Evolutionary conservation across 371 early-diverging fungal species (phyloP).

Genomic region (Mucor saturninus): DNA sequence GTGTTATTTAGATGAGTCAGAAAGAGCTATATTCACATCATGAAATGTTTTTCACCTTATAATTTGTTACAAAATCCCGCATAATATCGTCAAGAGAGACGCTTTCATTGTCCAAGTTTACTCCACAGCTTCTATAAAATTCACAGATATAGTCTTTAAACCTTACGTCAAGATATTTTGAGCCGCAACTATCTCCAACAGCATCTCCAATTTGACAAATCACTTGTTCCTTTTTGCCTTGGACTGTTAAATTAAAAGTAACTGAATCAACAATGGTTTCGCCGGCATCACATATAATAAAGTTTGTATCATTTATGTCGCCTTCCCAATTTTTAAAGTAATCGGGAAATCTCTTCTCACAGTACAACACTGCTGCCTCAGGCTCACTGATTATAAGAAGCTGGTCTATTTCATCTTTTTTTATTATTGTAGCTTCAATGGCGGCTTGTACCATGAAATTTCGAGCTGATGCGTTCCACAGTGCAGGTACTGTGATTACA

Average conservation of each 20-base stretch:
- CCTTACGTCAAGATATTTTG: constrained; percentile 46
- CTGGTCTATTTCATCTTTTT: constrained; percentile 29
- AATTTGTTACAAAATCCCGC: background rate
- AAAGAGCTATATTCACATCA: too few species aligned
- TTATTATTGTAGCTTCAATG: constrained; percentile 39
- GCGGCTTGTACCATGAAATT: constrained; percentile 43
- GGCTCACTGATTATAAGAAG: constrained; percentile 54
- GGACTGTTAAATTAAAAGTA: background rate
- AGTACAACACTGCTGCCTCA: constrained; percentile 45
- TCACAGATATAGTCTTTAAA: constrained; percentile 19
- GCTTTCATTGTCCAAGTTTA: background rate
- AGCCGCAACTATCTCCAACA: constrained; percentile 53
- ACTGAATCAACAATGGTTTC: constrained; percentile 52
- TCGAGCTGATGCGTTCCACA: constrained; percentile 46
- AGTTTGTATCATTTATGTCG: constrained; percentile 28
- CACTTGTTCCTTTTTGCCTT: background rate
- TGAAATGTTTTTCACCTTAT: too few species aligned
- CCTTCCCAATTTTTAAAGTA: background rate
- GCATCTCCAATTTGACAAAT: constrained; percentile 37
- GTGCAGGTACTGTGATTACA: constrained; percentile 30
- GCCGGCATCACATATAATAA: constrained; percentile 53
- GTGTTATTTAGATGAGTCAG: too few species aligned
- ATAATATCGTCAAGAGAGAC: background rate
- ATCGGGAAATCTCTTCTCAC: constrained; percentile 12
- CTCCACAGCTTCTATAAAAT: background rate